Evolutionary conservation across 495 filamentous ascomycete genomes (phyloP).

Genomic region (Margaritispora aquatica): DNA sequence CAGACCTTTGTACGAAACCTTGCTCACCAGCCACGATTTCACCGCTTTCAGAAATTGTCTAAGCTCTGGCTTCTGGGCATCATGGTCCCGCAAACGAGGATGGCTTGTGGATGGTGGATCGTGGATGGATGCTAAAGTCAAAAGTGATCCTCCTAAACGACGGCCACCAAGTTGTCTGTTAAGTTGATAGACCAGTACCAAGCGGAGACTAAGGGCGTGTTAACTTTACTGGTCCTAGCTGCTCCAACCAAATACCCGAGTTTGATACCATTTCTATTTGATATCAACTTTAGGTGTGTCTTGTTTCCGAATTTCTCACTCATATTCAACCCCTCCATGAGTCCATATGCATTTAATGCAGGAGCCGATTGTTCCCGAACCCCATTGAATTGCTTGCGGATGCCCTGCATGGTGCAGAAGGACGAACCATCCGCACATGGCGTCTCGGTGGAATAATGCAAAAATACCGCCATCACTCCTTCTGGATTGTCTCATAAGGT

Average conservation of each 20-base stretch:
- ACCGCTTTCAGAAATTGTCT: constrained; percentile 10
- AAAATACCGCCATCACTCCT: background rate
- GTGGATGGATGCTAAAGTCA: too few relatives aligned
- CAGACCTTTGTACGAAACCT: background rate
- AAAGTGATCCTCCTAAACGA: background rate
- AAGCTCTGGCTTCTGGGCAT: background rate
- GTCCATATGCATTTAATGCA: background rate
- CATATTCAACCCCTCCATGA: background rate
- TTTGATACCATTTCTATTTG: too few relatives aligned
- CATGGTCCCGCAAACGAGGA: background rate
- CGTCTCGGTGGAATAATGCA: constrained; percentile 1
- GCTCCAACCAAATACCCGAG: constrained; percentile 1
- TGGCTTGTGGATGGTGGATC: background rate
- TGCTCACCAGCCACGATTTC: constrained; percentile 15
- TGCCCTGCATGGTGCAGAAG: background rate
- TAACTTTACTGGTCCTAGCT: constrained; percentile 3
- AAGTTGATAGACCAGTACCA: constrained; percentile 4
- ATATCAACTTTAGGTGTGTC: background rate
- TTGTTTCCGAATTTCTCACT: background rate
- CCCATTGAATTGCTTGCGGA: background rate
- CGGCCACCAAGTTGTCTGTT: background rate
- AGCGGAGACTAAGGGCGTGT: background rate
- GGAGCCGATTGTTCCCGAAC: constrained; percentile 21
- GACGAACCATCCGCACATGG: background rate
- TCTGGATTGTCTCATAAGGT: background rate